These are phyloP conservation scores for Xylaria sp. DNA, from an alignment of 2,329 filamentous ascomycete species.

Conservation along the genomic window DNA sequence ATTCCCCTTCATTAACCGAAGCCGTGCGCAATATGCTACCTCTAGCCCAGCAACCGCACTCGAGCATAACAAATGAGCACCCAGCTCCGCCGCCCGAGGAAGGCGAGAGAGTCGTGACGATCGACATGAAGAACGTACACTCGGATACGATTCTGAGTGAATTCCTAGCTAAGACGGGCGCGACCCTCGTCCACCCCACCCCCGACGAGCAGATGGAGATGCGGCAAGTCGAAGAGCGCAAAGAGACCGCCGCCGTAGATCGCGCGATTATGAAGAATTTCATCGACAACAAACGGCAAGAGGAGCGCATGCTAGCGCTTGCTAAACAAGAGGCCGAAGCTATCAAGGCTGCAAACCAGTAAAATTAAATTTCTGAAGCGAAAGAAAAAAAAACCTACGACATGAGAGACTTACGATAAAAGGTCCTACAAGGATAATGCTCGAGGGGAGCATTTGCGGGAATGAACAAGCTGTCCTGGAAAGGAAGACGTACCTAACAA, in stretches of 20 bases:
- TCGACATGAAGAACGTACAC: constrained; percentile 72
- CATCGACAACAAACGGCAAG: constrained; percentile 68
- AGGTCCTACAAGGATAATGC: constrained; percentile 18
- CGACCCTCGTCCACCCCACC: constrained; percentile 66
- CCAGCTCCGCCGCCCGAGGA: constrained; percentile 61
- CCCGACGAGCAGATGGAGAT: constrained; percentile 69
- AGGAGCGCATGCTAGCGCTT: constrained; percentile 67
- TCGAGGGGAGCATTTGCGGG: neutral
- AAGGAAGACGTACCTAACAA: constrained; percentile 1
- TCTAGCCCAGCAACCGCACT: constrained; percentile 56
- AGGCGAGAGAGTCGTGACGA: constrained; percentile 62
- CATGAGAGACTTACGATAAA: neutral
- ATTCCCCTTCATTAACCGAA: constrained; percentile 30
- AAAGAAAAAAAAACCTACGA: neutral
- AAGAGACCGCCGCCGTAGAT: constrained; percentile 64
- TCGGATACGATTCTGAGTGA: constrained; percentile 71
- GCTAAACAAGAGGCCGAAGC: constrained; percentile 64
- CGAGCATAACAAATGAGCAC: constrained; percentile 60
- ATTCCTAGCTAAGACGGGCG: constrained; percentile 72
- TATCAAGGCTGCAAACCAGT: constrained; percentile 53
- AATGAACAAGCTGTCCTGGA: constrained; percentile 17
- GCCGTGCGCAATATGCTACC: constrained; percentile 44
- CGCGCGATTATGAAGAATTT: constrained; percentile 63
- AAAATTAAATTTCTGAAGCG: constrained; percentile 25
- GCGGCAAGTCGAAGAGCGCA: constrained; percentile 65